Conservation (phyloP, 2,329 filamentous ascomycete genomes). For the Cladobotryum protrusum region DNA sequence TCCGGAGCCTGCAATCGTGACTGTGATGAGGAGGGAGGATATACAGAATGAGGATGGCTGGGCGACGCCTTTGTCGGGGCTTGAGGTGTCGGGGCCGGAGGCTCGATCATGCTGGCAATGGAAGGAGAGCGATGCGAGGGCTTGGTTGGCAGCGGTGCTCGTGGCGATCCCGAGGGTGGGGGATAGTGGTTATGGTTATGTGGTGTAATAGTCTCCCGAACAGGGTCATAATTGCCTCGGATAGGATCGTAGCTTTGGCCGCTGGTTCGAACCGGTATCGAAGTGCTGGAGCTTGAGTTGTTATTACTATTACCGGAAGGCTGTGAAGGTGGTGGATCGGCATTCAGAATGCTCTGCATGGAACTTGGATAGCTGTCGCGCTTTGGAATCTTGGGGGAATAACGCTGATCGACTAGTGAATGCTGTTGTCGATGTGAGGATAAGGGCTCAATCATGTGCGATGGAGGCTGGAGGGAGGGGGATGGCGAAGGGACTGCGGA, state of each 20-base stretch:
- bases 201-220: constrained; percentile 54
- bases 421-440: constrained; percentile 22
- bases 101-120: constrained; percentile 81
- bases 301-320: constrained; percentile 26
- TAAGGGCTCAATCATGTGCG: constrained; percentile 9
- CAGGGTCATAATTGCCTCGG: constrained; percentile 64
- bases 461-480: constrained; percentile 18
- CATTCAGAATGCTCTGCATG: constrained; percentile 53
- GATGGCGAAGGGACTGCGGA: constrained; percentile 20
- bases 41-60: constrained; percentile 22
- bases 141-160: constrained; percentile 27
- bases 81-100: constrained; percentile 27
- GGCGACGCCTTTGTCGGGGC: constrained; percentile 25
- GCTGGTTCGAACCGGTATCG: constrained; percentile 53
- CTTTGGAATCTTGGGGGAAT: constrained; percentile 43
- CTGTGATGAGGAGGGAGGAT: constrained; percentile 22
- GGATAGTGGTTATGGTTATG: constrained; percentile 44
- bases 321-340: constrained; percentile 39
- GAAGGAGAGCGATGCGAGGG: constrained; percentile 60
- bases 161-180: constrained; percentile 45
- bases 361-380: constrained; percentile 45
- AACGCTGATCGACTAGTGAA: constrained; percentile 25
- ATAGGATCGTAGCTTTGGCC: constrained; percentile 89
- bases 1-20: constrained; percentile 30
- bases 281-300: constrained; percentile 35